Evolutionary conservation across 2,329 filamentous ascomycete species (phyloP).

Genomic region (Trichoderma semiorbis): DNA sequence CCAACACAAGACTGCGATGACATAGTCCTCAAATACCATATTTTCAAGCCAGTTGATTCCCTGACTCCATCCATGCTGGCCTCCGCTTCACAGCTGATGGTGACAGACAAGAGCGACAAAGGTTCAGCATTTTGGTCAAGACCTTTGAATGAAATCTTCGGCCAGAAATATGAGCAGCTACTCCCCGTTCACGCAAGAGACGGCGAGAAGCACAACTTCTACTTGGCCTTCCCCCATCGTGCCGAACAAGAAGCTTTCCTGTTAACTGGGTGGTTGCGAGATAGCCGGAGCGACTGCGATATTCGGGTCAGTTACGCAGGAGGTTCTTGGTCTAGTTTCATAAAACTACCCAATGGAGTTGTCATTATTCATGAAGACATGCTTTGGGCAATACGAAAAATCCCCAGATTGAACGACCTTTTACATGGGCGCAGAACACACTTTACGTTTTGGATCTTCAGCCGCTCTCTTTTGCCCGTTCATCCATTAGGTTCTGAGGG

Average conservation of each 20-base stretch:
- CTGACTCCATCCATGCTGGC: conserved; percentile 26
- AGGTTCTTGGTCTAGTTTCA: conserved; percentile 49
- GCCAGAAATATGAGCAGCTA: conserved; percentile 33
- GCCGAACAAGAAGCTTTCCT: conserved; percentile 34
- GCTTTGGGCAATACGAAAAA: conserved; percentile 35
- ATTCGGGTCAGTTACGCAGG: conserved; percentile 40
- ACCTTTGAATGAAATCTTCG: conserved; percentile 30
- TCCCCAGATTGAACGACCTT: conserved; percentile 37
- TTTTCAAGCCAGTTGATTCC: conserved; percentile 33
- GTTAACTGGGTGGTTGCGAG: conserved; percentile 44
- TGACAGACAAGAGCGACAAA: background rate
- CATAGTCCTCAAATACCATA: conserved; percentile 34
- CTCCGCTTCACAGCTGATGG: conserved; percentile 20
- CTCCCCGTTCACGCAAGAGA: conserved; percentile 22
- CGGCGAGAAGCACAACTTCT: conserved; percentile 35
- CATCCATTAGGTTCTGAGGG: conserved; percentile 20
- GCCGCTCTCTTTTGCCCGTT: conserved; percentile 28
- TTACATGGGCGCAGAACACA: conserved; percentile 30
- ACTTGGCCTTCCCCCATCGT: conserved; percentile 46
- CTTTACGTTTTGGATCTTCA: conserved; percentile 41
- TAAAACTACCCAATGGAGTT: conserved; percentile 26
- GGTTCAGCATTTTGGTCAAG: conserved; percentile 17
- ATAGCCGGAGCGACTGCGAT: conserved; percentile 37
- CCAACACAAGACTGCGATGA: conserved; percentile 29
- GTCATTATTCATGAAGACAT: conserved; percentile 47